A percentile compares a stretch with the other conserved stretches of the same genome.
Conservation (phyloP, 768 basidiomycete genomes). For the Boletus edulis region DNA sequence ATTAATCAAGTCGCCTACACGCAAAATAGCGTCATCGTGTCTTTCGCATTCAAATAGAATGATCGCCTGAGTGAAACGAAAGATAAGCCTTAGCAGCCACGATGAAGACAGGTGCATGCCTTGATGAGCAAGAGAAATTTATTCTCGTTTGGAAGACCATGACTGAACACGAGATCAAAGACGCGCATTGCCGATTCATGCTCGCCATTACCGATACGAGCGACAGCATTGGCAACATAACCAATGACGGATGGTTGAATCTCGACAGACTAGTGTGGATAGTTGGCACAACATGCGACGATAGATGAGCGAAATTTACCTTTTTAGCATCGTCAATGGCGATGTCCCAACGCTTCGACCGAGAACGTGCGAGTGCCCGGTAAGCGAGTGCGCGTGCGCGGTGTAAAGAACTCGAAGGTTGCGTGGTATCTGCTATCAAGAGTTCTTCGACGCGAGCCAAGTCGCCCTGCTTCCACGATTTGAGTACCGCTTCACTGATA, state of each 20-base stretch:
- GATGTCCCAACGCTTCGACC: neutral
- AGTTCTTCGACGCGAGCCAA: neutral
- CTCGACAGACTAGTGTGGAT: neutral
- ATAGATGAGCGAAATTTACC: neutral
- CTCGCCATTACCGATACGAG: neutral
- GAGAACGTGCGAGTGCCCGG: neutral
- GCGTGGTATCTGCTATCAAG: neutral
- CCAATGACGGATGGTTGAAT: conserved; percentile 3
- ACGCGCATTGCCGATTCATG: neutral
- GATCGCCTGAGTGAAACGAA: neutral
- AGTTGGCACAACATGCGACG: neutral
- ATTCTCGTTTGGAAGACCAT: neutral
- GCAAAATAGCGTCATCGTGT: no score
- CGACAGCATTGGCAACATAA: conserved; percentile 6
- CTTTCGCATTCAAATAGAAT: neutral
- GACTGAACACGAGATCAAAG: conserved; percentile 5
- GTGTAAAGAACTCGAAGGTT: neutral
- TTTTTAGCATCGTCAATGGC: conserved; percentile 5
- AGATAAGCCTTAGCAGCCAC: neutral
- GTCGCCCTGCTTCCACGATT: neutral
- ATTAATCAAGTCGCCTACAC: no score
- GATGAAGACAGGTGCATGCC: neutral
- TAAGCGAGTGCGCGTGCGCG: conserved; percentile 1
- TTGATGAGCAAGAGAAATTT: conserved; percentile 8
- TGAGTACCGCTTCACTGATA: neutral